Conservation (phyloP, 2,329 filamentous ascomycete genomes). For the Trichoderma aggressivum region DNA sequence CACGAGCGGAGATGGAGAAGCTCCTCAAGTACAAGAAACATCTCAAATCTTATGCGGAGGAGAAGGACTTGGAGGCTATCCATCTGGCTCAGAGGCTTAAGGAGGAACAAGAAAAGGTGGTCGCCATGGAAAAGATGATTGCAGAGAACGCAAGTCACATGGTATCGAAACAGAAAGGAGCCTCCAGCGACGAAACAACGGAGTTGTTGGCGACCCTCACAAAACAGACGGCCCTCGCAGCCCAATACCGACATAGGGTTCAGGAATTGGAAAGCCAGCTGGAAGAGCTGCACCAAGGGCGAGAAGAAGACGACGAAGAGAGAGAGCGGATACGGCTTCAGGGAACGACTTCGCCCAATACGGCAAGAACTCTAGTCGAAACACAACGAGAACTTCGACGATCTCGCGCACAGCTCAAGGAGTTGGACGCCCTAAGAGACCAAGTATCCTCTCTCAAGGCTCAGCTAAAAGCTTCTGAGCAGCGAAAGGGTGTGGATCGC, state of each 20-base stretch:
- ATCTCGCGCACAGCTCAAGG: slow-evolving; percentile 52
- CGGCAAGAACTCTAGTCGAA: slow-evolving; percentile 51
- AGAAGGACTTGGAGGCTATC: slow-evolving; percentile 70
- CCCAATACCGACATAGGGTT: slow-evolving; percentile 57
- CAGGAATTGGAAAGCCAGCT: slow-evolving; percentile 55
- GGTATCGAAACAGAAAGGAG: slow-evolving; percentile 29
- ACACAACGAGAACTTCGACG: slow-evolving; percentile 52
- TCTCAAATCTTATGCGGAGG: slow-evolving; percentile 73
- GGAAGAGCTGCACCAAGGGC: slow-evolving; percentile 39
- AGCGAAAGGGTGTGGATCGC: slow-evolving; percentile 26
- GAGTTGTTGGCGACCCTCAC: slow-evolving; percentile 52
- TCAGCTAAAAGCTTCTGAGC: slow-evolving; percentile 47
- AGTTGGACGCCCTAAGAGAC: slow-evolving; percentile 49
- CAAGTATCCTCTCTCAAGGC: slow-evolving; percentile 53
- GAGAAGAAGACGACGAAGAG: slow-evolving; percentile 30
- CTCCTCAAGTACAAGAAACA: slow-evolving; percentile 76
- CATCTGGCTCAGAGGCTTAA: slow-evolving; percentile 63
- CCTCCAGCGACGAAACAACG: slow-evolving; percentile 43
- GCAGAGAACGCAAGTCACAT: slow-evolving; percentile 59
- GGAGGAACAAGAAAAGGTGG: slow-evolving; percentile 64
- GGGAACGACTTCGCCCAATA: slow-evolving; percentile 45
- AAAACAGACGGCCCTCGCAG: slow-evolving; percentile 55
- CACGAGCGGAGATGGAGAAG: slow-evolving; percentile 71
- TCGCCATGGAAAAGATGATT: slow-evolving; percentile 60
- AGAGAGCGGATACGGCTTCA: slow-evolving; percentile 31